phyloP scores from a whole-genome alignment of 169 alveolate species.

The Eimeria sp. region DNA sequence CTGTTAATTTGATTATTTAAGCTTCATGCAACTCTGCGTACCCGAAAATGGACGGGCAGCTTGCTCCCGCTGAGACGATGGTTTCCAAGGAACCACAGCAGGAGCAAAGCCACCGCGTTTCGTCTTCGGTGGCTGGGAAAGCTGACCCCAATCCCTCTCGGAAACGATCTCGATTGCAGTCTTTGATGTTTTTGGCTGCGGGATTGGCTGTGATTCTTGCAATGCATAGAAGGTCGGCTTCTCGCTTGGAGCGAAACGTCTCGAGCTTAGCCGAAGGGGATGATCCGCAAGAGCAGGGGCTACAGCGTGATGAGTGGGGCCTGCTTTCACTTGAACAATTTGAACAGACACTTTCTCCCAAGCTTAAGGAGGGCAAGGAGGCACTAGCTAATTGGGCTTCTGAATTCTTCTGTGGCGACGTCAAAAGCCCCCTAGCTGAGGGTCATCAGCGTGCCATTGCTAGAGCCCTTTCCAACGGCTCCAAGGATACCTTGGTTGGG shows the following conservation, averaged over 20 bases:
- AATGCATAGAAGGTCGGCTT: neutral
- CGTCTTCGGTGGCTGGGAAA: neutral
- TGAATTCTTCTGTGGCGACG: neutral
- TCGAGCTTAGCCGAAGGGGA: neutral
- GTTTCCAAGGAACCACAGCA: neutral
- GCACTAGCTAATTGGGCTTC: neutral
- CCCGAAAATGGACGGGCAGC: neutral
- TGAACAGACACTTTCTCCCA: constrained; percentile 6
- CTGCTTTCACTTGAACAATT: neutral
- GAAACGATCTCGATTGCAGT: neutral
- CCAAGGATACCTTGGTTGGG: neutral
- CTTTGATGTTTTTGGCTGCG: neutral
- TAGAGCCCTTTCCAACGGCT: neutral
- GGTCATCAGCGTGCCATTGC: neutral
- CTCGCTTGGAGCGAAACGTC: neutral
- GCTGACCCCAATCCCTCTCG: neutral
- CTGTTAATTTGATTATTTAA: neutral
- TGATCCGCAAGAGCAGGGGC: neutral
- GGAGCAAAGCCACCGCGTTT: neutral
- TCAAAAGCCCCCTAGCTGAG: neutral
- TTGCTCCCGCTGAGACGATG: neutral
- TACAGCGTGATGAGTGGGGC: constrained; percentile 8
- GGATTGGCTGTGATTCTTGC: neutral
- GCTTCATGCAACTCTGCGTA: neutral
- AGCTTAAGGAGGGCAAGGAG: neutral